phyloP scores from a whole-genome alignment of 208 protist genomes.

The Herpetomonas samuelpessoai region DNA sequence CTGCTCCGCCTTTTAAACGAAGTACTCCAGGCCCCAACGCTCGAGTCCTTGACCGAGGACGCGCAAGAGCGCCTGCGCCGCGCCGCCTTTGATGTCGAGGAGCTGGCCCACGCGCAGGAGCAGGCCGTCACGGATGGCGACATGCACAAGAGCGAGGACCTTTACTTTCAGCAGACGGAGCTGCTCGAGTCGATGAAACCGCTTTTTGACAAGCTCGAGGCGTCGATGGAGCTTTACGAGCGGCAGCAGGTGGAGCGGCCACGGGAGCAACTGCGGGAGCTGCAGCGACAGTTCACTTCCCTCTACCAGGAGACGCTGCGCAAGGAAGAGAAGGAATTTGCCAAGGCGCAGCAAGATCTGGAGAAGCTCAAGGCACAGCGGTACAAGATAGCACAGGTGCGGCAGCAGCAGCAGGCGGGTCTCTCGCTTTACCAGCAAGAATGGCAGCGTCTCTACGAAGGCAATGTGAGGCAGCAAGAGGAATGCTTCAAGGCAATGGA shows the following conservation, averaged over 20 bases:
- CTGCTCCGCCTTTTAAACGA: conserved; percentile 51
- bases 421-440: conserved; percentile 31
- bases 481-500: conserved; percentile 66
- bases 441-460: conserved; percentile 48
- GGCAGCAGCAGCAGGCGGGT: conserved; percentile 28
- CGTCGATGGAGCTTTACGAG: conserved; percentile 33
- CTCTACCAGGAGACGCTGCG: conserved; percentile 11
- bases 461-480: conserved; percentile 62
- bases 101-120: conserved; percentile 71
- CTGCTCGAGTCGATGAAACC: conserved; percentile 59
- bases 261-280: conserved; percentile 18
- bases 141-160: conserved; percentile 72
- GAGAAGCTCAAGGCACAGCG: conserved; percentile 28
- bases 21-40: conserved; percentile 24
- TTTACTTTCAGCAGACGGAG: conserved; percentile 78
- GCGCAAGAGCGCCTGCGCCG: conserved; percentile 63
- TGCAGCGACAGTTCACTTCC: conserved; percentile 24
- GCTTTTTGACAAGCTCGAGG: conserved; percentile 58
- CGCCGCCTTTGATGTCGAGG: conserved; percentile 67
- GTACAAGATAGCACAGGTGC: conserved; percentile 23
- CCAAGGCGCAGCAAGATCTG: conserved; percentile 28
- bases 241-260: conserved; percentile 25
- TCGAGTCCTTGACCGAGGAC: conserved; percentile 42
- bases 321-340: conserved; percentile 17
- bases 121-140: conserved; percentile 75